Conservation (phyloP, 805 yeast species). For the Candida peoriensis region DNA sequence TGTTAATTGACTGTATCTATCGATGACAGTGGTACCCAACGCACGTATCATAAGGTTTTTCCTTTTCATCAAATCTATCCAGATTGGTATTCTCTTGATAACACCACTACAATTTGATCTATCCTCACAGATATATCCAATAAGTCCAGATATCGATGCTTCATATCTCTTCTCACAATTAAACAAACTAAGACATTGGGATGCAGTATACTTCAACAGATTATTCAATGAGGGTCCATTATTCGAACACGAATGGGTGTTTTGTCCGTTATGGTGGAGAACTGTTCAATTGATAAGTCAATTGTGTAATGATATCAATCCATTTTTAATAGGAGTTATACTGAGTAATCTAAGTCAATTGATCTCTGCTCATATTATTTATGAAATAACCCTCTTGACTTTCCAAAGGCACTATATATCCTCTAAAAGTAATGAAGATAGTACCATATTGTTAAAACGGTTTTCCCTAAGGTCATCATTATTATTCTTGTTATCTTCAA, state of each 20-base stretch:
- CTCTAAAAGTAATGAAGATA: too few species aligned
- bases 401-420: too few species aligned
- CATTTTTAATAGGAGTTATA: slow-evolving; percentile 42
- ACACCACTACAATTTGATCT: not conserved
- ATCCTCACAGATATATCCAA: not conserved
- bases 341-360: slow-evolving; percentile 51
- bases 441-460: slow-evolving; percentile 11
- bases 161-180: not conserved
- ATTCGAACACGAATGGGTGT: slow-evolving; percentile 92
- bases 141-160: not conserved
- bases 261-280: slow-evolving; percentile 73
- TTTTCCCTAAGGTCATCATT: slow-evolving; percentile 35
- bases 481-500: slow-evolving; percentile 62
- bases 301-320: slow-evolving; percentile 12
- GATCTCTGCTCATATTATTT: slow-evolving; percentile 42
- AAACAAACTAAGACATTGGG: slow-evolving; percentile 72
- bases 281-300: slow-evolving; percentile 28
- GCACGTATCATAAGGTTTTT: too few species aligned
- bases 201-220: slow-evolving; percentile 69
- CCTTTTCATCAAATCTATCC: too few species aligned
- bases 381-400: slow-evolving; percentile 38
- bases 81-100: too few species aligned
- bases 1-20: too few species aligned
- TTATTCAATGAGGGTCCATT: slow-evolving; percentile 40
- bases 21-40: too few species aligned